These are phyloP conservation scores for Alternaria burnsii DNA, from an alignment of 2,329 filamentous ascomycete species.

Conservation along the genomic window DNA sequence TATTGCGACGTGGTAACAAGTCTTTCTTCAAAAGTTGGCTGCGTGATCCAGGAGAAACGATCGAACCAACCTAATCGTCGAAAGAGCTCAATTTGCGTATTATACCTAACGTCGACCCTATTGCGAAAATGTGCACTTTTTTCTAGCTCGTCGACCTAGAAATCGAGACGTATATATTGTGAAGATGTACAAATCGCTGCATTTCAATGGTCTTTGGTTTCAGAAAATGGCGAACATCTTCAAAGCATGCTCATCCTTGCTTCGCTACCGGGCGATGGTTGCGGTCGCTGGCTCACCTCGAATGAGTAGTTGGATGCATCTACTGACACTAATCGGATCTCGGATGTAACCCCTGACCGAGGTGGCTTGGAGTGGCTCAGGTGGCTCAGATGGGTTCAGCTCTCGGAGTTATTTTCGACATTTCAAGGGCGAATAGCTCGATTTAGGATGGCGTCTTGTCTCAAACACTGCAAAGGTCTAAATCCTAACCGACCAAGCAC, in stretches of 20 bases:
- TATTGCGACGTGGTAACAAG: no score
- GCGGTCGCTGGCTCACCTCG: background rate
- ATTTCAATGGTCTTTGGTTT: background rate
- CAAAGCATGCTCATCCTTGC: background rate
- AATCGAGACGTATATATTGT: background rate
- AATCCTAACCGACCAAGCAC: background rate
- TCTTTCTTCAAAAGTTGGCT: background rate
- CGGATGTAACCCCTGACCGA: constrained; percentile 2
- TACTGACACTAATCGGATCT: background rate
- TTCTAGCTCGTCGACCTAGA: background rate
- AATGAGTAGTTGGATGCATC: background rate
- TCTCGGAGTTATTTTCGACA: background rate
- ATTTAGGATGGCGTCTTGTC: background rate
- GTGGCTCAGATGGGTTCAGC: background rate
- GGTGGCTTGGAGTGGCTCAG: background rate
- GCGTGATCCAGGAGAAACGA: background rate
- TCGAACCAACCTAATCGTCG: background rate
- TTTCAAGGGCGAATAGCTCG: background rate
- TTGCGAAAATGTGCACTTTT: background rate
- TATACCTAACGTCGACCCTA: background rate
- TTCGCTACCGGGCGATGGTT: background rate
- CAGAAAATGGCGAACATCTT: background rate
- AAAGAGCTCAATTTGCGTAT: background rate
- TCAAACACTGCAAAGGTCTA: background rate
- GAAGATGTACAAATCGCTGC: background rate